A percentile compares a stretch with the other conserved stretches of the same genome.
Conservation (phyloP, 2,329 filamentous ascomycete species). For the Ceratocystiopsis minuta region DNA sequence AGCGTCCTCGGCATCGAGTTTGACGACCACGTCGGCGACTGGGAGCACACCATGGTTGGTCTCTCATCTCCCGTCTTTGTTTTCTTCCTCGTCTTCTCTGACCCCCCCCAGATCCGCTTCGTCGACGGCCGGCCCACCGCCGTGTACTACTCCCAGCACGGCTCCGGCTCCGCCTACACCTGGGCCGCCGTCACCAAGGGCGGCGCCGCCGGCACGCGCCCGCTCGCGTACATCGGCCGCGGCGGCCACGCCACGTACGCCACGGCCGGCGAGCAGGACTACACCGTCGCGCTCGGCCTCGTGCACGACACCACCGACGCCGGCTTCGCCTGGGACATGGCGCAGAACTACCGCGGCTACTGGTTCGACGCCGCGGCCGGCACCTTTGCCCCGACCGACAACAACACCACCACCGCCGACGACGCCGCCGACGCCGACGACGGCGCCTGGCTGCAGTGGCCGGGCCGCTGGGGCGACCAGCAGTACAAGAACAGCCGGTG, state of each 20-base stretch:
- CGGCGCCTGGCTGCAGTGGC: constrained; percentile 9
- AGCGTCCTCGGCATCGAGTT: constrained; percentile 11
- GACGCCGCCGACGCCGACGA: background rate
- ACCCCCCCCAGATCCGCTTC: constrained; percentile 10
- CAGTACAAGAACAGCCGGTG: constrained; percentile 6
- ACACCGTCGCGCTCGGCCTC: constrained; percentile 9
- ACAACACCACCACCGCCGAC: too few species aligned
- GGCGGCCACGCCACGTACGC: constrained; percentile 13
- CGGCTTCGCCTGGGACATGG: constrained; percentile 11
- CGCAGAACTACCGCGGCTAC: constrained; percentile 11
- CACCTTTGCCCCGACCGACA: constrained; percentile 3
- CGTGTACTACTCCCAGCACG: constrained; percentile 12
- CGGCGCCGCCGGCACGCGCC: constrained; percentile 2
- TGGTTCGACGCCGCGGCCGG: constrained; percentile 8
- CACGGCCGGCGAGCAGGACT: constrained; percentile 9
- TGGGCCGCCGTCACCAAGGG: constrained; percentile 8
- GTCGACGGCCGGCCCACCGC: constrained; percentile 8
- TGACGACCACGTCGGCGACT: constrained; percentile 13
- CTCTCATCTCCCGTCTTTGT: background rate
- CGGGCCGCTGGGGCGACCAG: constrained; percentile 12
- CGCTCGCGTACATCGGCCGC: constrained; percentile 8
- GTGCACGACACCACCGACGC: constrained; percentile 10
- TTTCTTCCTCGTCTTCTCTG: background rate
- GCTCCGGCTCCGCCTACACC: constrained; percentile 11
- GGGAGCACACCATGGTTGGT: constrained; percentile 13